Evolutionary conservation across 495 filamentous ascomycete species (phyloP).

Genomic region (Penicillium macrosclerotiorum): DNA sequence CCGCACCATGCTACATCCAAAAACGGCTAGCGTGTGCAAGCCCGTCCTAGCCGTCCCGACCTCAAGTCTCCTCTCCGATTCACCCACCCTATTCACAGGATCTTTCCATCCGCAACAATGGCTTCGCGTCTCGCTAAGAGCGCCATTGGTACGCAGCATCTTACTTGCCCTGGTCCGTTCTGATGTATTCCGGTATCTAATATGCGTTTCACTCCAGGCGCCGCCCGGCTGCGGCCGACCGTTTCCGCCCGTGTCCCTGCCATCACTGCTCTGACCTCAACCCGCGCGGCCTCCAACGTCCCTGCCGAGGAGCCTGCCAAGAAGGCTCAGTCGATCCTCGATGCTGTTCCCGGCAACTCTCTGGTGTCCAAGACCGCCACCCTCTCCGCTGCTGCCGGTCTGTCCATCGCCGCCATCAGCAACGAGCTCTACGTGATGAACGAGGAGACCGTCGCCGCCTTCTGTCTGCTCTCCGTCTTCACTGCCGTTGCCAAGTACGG

Average conservation of each 20-base stretch:
- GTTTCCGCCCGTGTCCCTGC: constrained; percentile 70
- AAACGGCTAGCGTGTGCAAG: constrained; percentile 79
- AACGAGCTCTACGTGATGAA: constrained; percentile 99
- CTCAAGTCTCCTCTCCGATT: constrained; percentile 48
- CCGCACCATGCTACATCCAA: constrained; percentile 61
- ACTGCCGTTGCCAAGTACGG: constrained; percentile 84
- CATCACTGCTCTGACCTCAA: constrained; percentile 62
- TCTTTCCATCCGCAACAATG: constrained; percentile 63
- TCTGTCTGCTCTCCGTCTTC: constrained; percentile 89
- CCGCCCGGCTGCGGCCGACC: constrained; percentile 80
- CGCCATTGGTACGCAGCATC: constrained; percentile 72
- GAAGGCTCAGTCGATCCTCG: constrained; percentile 93
- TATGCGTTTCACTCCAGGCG: constrained; percentile 59
- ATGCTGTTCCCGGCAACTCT: constrained; percentile 80
- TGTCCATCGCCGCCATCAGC: constrained; percentile 92
- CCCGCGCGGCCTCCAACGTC: constrained; percentile 71
- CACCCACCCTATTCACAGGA: constrained; percentile 40
- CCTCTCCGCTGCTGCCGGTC: constrained; percentile 85
- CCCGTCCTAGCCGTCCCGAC: constrained; percentile 73
- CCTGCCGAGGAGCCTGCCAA: constrained; percentile 82
- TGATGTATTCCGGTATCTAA: constrained; percentile 15
- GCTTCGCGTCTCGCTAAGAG: constrained; percentile 91
- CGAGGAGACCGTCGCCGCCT: constrained; percentile 89
- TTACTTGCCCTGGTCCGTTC: background rate
- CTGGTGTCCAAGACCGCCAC: constrained; percentile 93